phyloP scores from a whole-genome alignment of 768 basidiomycete species.

The Amanita pallidorosea region DNA sequence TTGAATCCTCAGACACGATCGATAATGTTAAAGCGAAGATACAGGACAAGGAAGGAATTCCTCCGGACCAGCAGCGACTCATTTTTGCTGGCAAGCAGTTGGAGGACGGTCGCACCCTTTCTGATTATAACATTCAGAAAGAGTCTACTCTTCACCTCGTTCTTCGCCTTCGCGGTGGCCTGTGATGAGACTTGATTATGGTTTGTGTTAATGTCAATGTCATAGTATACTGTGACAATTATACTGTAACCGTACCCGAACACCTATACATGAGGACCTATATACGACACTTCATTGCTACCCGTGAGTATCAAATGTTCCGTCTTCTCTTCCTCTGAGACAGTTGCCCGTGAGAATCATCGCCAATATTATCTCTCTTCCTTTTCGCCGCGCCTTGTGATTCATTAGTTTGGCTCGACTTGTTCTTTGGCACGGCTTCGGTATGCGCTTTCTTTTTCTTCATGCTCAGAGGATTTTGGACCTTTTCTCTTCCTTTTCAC shows the following conservation, averaged over 20 bases:
- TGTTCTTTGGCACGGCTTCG: slow-evolving; percentile 25
- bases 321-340: slow-evolving; percentile 5
- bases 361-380: slow-evolving; percentile 9
- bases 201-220: not conserved
- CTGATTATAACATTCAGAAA: slow-evolving; percentile 72
- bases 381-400: slow-evolving; percentile 9
- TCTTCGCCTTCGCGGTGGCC: slow-evolving; percentile 73
- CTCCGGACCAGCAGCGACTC: slow-evolving; percentile 69
- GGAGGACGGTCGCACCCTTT: slow-evolving; percentile 68
- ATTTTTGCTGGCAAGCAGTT: slow-evolving; percentile 76
- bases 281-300: not conserved
- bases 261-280: not conserved
- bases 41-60: slow-evolving; percentile 86
- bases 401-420: slow-evolving; percentile 10
- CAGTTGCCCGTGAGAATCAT: slow-evolving; percentile 8
- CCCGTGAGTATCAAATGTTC: too few relatives aligned
- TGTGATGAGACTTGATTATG: too few relatives aligned
- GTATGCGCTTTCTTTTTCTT: slow-evolving; percentile 56
- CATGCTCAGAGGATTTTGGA: slow-evolving; percentile 83
- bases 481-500: slow-evolving; percentile 51
- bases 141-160: slow-evolving; percentile 63
- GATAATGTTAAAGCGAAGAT: slow-evolving; percentile 90
- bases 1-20: slow-evolving; percentile 80
- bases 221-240: not conserved
- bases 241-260: not conserved